phyloP scores from a whole-genome alignment of 371 early-diverging fungal species.

The Rhizopus stolonifer region DNA sequence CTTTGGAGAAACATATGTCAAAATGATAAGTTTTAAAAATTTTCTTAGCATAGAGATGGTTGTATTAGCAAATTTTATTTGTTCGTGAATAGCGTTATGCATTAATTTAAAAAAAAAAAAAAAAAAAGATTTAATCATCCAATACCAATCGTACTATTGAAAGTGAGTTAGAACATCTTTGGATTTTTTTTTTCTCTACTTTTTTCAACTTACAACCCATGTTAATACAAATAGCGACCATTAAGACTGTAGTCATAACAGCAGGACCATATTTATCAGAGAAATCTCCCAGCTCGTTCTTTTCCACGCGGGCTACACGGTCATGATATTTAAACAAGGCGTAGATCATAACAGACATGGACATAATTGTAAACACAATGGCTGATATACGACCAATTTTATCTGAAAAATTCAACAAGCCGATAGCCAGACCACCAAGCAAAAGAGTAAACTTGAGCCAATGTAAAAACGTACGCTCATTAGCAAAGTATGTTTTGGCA shows the following conservation, averaged over 20 bases:
- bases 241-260: constrained; percentile 73
- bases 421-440: constrained; percentile 70
- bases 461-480: constrained; percentile 94
- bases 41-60: no score
- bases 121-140: no score
- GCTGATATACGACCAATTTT: constrained; percentile 64
- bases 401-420: constrained; percentile 78
- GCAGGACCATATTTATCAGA: constrained; percentile 72
- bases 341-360: constrained; percentile 79
- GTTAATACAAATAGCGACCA: constrained; percentile 76
- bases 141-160: no score
- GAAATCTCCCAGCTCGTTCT: constrained; percentile 61
- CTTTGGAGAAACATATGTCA: no score
- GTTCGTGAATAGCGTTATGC: no score
- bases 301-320: constrained; percentile 68
- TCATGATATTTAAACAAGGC: constrained; percentile 85
- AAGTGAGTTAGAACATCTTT: no score
- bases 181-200: no score
- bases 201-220: constrained; percentile 91
- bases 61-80: no score
- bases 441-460: constrained; percentile 70
- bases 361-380: constrained; percentile 64
- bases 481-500: constrained; percentile 96
- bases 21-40: no score
- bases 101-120: no score